Conservation (phyloP, 148 eudicot species). For the Simmondsia chinensis region DNA sequence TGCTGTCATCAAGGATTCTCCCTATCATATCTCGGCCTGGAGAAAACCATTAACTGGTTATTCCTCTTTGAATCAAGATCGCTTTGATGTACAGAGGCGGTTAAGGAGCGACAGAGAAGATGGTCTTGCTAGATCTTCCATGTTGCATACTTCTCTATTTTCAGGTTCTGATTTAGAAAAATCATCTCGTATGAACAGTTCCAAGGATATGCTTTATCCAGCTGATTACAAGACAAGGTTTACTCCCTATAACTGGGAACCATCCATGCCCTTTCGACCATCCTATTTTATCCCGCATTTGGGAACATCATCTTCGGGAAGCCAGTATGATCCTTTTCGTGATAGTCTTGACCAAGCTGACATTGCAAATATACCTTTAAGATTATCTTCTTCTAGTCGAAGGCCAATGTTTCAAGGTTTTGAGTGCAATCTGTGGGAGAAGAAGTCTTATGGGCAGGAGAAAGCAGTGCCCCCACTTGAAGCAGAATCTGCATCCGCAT, state of each 20-base stretch:
- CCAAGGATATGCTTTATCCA: conserved; percentile 15
- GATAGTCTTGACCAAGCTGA: conserved; percentile 52
- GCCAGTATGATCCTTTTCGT: conserved; percentile 54
- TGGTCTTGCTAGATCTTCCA: conserved; percentile 22
- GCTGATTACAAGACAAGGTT: conserved; percentile 23
- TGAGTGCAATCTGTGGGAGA: conserved; percentile 15
- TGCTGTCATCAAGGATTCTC: conserved; percentile 6
- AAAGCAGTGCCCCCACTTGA: conserved; percentile 26
- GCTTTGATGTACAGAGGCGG: conserved; percentile 15
- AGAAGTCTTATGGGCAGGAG: conserved; percentile 14
- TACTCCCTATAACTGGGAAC: conserved; percentile 70
- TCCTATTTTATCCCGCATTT: conserved; percentile 33
- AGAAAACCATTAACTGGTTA: conserved; percentile 24
- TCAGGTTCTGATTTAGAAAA: conserved; percentile 27
- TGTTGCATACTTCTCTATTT: conserved; percentile 25
- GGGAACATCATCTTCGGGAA: conserved; percentile 32
- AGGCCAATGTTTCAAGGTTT: conserved; percentile 10
- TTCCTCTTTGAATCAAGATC: conserved; percentile 19
- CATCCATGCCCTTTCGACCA: conserved; percentile 71
- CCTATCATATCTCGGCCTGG: conserved; percentile 17
- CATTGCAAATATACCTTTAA: conserved; percentile 21
- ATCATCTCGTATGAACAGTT: conserved; percentile 10
- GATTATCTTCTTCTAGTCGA: conserved; percentile 25
- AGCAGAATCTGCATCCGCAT: conserved; percentile 36
- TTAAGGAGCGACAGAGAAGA: conserved; percentile 13